Base-by-base conservation (phyloP, 257 asterid genomes). In the Gynochthodes officinalis region DNA sequence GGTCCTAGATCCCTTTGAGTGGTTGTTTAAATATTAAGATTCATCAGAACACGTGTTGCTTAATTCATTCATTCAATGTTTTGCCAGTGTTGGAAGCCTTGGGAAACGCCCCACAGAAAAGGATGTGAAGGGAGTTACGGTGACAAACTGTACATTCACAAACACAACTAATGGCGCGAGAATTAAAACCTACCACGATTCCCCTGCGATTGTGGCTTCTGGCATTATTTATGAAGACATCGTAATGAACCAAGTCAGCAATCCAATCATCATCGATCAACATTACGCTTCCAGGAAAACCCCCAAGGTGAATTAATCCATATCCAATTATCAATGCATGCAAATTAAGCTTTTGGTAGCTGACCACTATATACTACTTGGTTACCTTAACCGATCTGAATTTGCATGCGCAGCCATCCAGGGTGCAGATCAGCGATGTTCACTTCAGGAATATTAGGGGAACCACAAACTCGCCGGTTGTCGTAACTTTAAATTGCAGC, bases 251-350 rank as follows among this genome's bases (percentile, higher is more conserved):
- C 18, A 58, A 1, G 97, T 91, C 8, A 65, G 70, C 52, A 84
- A 91, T 61, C 97, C 97, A 40, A 84, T 91, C 83, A 35, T 89
- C 70, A 91, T 91, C 39, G 96, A 89, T 72, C 96, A 91, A 48
- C 86, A 88, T 68, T 91, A 89, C 85, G 42, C 66, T 75, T 82
- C 95, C 75, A 79, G 80, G 86, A 55, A 7, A 1, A 73, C 1
- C 0, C 48, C 60, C 3, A 57, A 63, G 84, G 92, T 88, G 35
- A 43, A 5, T 23, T 53, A 53, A 21, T 53, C 1, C n/a, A n/a
- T n/a, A n/a, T n/a, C n/a, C n/a, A n/a, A n/a, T n/a, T n/a, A n/a
- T n/a, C n/a, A n/a, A n/a, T n/a, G n/a, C n/a, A n/a, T n/a, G n/a
- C n/a, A n/a, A n/a, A n/a, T n/a, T n/a, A n/a, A n/a, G n/a, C n/a